Conservation (phyloP, 441 rosid genomes). For the Flueggea neowawraea region DNA sequence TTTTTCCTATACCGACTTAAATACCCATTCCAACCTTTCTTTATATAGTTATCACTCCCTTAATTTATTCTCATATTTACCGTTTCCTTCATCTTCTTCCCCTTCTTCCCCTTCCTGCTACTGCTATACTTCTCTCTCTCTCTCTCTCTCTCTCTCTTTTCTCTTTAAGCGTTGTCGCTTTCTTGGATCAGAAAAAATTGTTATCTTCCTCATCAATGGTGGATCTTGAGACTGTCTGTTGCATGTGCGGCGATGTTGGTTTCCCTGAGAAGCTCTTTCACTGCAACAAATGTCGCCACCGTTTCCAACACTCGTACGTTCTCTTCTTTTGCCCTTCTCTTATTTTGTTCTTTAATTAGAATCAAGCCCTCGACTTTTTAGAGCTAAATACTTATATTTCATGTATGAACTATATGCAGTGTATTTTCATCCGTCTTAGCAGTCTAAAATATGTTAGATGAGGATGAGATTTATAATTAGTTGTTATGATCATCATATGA, state of each 20-base stretch:
- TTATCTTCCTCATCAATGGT: constrained; percentile 37
- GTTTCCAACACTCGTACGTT: constrained; percentile 89
- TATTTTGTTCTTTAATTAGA: not conserved
- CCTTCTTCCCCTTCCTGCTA: not conserved
- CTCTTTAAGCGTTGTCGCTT: too few species aligned
- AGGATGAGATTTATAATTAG: not conserved
- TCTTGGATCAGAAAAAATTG: not conserved
- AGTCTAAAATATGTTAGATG: constrained; percentile 4
- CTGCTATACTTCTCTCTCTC: constrained; percentile 1
- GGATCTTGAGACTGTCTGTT: constrained; percentile 75
- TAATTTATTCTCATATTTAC: not conserved
- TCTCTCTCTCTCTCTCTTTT: not conserved
- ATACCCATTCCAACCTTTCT: not conserved
- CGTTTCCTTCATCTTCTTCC: not conserved
- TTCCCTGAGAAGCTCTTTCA: constrained; percentile 92
- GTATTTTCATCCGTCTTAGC: too few species aligned
- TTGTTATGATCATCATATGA: too few species aligned
- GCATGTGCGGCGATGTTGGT: constrained; percentile 99
- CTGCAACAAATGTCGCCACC: constrained; percentile 80
- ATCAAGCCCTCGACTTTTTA: not conserved
- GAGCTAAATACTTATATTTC: not conserved
- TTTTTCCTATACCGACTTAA: constrained; percentile 6
- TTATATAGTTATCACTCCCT: constrained; percentile 8
- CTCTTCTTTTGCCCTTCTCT: not conserved
- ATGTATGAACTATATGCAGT: too few species aligned